Conservation (phyloP, 2,329 filamentous ascomycete genomes). For the Clarireedia paspali region DNA sequence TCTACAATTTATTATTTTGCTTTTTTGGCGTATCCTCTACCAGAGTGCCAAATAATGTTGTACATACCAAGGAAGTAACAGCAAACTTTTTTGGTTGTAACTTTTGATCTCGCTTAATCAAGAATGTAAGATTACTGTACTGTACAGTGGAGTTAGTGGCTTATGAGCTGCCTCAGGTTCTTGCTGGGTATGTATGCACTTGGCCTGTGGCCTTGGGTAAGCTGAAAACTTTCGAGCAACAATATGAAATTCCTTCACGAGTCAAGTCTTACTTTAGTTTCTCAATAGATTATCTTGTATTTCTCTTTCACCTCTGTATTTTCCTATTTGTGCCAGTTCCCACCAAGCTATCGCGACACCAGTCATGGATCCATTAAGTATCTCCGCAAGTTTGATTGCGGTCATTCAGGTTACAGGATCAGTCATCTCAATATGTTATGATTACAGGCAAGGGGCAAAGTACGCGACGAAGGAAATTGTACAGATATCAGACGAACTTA, state of each 20-base stretch:
- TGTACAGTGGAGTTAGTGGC: too few relatives aligned
- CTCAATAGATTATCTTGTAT: not conserved
- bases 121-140: too few relatives aligned
- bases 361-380: slow-evolving; percentile 19
- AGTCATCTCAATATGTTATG: slow-evolving; percentile 18
- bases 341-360: not conserved
- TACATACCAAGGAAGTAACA: too few relatives aligned
- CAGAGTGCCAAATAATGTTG: too few relatives aligned
- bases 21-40: not conserved
- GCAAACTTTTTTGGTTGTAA: too few relatives aligned
- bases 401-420: slow-evolving; percentile 18
- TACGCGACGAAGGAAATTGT: slow-evolving; percentile 14
- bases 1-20: not conserved
- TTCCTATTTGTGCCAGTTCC: not conserved
- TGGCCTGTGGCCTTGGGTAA: too few relatives aligned
- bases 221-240: too few relatives aligned
- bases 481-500: slow-evolving; percentile 16
- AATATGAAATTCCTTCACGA: too few relatives aligned
- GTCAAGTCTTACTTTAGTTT: not conserved
- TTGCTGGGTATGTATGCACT: too few relatives aligned
- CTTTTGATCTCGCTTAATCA: too few relatives aligned
- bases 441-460: slow-evolving; percentile 17
- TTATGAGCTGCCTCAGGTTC: too few relatives aligned
- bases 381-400: slow-evolving; percentile 18
- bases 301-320: not conserved